Conservation (phyloP, 2,329 filamentous ascomycete species). For the Laburnicola sp. region DNA sequence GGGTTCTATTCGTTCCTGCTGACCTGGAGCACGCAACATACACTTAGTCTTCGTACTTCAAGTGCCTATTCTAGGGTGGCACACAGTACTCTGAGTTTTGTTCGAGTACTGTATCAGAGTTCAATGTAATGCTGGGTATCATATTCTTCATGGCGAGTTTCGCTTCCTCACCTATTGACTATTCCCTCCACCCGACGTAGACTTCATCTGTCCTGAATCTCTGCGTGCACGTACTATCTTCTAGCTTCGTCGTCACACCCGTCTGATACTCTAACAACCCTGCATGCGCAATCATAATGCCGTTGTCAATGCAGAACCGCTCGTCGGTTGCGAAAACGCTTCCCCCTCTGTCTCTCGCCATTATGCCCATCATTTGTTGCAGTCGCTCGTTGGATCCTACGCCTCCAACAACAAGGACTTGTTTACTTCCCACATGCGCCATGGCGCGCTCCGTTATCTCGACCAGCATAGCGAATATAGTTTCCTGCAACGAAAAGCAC, state of each 20-base stretch:
- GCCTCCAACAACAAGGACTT: slow-evolving; percentile 93
- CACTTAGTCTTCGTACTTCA: too few species aligned
- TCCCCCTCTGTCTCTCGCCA: slow-evolving; percentile 86
- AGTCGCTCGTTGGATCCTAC: slow-evolving; percentile 93
- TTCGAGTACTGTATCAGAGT: background rate
- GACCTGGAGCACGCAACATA: too few species aligned
- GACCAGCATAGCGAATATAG: slow-evolving; percentile 93
- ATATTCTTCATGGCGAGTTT: background rate
- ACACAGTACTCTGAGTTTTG: background rate
- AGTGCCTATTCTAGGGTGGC: too few species aligned
- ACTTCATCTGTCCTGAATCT: slow-evolving; percentile 57
- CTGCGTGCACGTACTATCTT: slow-evolving; percentile 72
- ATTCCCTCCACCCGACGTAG: slow-evolving; percentile 54
- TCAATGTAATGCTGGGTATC: background rate
- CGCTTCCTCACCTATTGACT: background rate
- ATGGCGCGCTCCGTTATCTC: slow-evolving; percentile 98
- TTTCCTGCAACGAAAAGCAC: slow-evolving; percentile 95
- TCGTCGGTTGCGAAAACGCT: slow-evolving; percentile 95
- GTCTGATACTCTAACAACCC: slow-evolving; percentile 82
- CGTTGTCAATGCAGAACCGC: slow-evolving; percentile 97
- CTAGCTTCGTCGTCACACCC: slow-evolving; percentile 74
- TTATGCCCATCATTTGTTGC: slow-evolving; percentile 97
- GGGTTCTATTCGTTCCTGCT: too few species aligned
- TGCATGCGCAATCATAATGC: slow-evolving; percentile 99
- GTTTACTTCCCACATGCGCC: slow-evolving; percentile 89